Evolutionary conservation across 768 basidiomycete species (phyloP).

Genomic region (Tylopilus plumbeoviolaceoides): DNA sequence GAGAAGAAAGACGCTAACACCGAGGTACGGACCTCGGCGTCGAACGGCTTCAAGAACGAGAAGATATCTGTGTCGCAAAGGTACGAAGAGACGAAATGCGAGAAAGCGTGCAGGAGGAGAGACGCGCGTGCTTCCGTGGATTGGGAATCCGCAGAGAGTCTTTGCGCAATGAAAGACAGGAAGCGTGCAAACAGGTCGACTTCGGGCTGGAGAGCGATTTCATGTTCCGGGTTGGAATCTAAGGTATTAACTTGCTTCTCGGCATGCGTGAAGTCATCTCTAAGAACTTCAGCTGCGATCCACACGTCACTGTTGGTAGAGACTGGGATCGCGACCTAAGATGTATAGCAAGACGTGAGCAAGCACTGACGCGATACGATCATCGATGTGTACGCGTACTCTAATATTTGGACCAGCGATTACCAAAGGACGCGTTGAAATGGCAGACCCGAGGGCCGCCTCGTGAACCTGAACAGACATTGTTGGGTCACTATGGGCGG

Average conservation of each 20-base stretch:
- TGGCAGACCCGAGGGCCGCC: conserved; percentile 26
- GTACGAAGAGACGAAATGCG: conserved; percentile 74
- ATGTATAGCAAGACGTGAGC: conserved; percentile 2
- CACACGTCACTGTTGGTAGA: conserved; percentile 79
- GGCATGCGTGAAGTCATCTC: conserved; percentile 79
- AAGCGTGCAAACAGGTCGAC: conserved; percentile 82
- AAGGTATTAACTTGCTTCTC: conserved; percentile 55
- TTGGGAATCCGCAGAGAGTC: conserved; percentile 52
- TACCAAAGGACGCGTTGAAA: conserved; percentile 35
- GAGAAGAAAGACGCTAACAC: conserved; percentile 78
- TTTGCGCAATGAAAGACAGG: conserved; percentile 68
- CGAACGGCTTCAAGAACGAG: conserved; percentile 70
- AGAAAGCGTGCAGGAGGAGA: conserved; percentile 70
- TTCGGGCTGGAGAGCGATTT: conserved; percentile 57
- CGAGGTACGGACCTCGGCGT: conserved; percentile 68
- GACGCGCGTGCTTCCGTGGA: conserved; percentile 51
- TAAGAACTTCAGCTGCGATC: conserved; percentile 88
- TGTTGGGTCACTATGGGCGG: conserved; percentile 15
- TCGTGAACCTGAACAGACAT: conserved; percentile 34
- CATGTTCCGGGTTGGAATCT: conserved; percentile 49
- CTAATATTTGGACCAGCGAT: conserved; percentile 32
- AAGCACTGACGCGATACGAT: conserved; percentile 1
- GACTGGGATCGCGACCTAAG: conserved; percentile 81
- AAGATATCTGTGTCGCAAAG: conserved; percentile 76
- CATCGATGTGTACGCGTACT: conserved; percentile 26